Evolutionary conservation across 192 early-diverging fungal genomes (phyloP).

Genomic region (Coemansia sp.): DNA sequence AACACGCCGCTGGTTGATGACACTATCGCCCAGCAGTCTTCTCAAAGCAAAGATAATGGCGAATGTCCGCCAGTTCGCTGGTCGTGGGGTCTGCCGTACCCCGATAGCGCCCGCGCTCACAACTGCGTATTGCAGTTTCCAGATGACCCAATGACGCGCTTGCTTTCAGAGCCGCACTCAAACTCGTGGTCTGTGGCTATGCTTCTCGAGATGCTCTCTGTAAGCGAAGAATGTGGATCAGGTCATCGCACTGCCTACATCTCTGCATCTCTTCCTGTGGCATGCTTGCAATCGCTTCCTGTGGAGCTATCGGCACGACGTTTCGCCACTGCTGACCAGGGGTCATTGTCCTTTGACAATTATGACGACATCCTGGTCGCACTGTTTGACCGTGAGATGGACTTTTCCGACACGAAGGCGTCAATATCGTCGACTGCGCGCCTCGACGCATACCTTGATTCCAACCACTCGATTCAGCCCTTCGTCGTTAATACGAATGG

Average conservation of each 20-base stretch:
- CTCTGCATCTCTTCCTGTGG: slow-evolving; percentile 22
- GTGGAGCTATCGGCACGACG: not conserved
- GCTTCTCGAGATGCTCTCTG: slow-evolving; percentile 66
- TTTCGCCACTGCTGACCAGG: slow-evolving; percentile 18
- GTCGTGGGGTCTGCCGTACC: slow-evolving; percentile 44
- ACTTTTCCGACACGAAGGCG: slow-evolving; percentile 26
- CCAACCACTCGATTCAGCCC: slow-evolving; percentile 8
- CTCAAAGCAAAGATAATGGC: not conserved
- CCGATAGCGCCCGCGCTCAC: slow-evolving; percentile 21
- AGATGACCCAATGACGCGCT: slow-evolving; percentile 51
- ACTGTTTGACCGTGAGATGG: slow-evolving; percentile 42
- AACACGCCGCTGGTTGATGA: not conserved
- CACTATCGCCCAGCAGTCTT: not conserved
- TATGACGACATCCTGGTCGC: slow-evolving; percentile 32
- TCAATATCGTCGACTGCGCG: slow-evolving; percentile 25
- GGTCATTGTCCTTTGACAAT: slow-evolving; percentile 25
- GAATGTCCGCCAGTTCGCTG: slow-evolving; percentile 15
- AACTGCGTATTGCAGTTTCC: slow-evolving; percentile 52
- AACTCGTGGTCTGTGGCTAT: slow-evolving; percentile 53
- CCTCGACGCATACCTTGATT: slow-evolving; percentile 15
- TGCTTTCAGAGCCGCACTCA: slow-evolving; percentile 37
- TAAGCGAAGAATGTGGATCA: slow-evolving; percentile 74
- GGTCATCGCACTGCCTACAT: slow-evolving; percentile 72
- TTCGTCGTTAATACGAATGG: slow-evolving; percentile 15
- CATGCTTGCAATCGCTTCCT: not conserved